A percentile compares a stretch with the other conserved stretches of the same genome.
Evolutionary conservation across 1,139 yeast genomes (phyloP).

Genomic region (Spencermartinsiella ligniputridi): DNA sequence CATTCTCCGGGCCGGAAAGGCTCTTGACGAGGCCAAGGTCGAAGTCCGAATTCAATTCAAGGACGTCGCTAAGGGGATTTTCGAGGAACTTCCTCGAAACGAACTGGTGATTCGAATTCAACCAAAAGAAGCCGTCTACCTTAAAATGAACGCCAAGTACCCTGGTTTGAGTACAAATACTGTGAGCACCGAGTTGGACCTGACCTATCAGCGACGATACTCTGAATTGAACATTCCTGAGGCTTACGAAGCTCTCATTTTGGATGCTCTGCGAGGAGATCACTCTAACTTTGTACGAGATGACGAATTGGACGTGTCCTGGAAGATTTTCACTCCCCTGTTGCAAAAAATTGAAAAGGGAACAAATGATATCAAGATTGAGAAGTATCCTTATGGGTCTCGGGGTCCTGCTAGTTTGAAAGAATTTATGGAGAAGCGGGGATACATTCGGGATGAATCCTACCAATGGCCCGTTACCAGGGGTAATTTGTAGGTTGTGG

Average conservation of each 20-base stretch:
- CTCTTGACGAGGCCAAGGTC: conserved; percentile 81
- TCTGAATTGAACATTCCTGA: conserved; percentile 83
- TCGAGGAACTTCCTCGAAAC: conserved; percentile 77
- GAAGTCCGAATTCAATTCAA: conserved; percentile 92
- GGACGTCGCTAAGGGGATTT: conserved; percentile 78
- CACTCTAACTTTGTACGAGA: conserved; percentile 98
- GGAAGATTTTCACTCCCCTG: conserved; percentile 91
- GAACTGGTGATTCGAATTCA: conserved; percentile 92
- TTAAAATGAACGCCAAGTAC: conserved; percentile 86
- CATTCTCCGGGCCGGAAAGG: conserved; percentile 94
- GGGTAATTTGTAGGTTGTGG: conserved; percentile 21
- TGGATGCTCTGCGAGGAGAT: conserved; percentile 87
- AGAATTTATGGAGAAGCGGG: conserved; percentile 60
- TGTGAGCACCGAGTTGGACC: conserved; percentile 81
- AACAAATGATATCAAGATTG: conserved; percentile 38
- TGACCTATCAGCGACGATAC: conserved; percentile 79
- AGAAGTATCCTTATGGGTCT: conserved; percentile 86
- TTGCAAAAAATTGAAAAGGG: conserved; percentile 63
- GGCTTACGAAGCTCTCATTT: conserved; percentile 92
- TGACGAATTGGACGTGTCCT: conserved; percentile 90
- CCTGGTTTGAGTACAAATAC: conserved; percentile 80
- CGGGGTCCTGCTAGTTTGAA: conserved; percentile 75
- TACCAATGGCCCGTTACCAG: conserved; percentile 32
- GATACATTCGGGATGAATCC: conserved; percentile 49
- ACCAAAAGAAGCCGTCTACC: conserved; percentile 89